Percentiles rank a stretch among this genome's conserved stretches.
phyloP scores from a whole-genome alignment of 2,329 filamentous ascomycete genomes.

The Westerdykella ornata region DNA sequence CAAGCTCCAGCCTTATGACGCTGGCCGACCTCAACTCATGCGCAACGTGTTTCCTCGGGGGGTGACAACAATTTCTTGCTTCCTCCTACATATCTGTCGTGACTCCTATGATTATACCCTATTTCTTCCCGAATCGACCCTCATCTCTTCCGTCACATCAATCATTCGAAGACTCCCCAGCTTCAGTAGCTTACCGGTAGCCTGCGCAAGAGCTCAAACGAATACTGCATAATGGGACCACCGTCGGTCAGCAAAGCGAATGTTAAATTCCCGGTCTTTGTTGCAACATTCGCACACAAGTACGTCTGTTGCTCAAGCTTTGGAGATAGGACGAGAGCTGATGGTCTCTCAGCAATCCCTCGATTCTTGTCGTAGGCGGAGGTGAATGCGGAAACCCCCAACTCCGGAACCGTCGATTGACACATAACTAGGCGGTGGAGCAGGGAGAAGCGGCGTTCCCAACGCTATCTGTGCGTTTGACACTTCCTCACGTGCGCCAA shows the following conservation, averaged over 20 bases:
- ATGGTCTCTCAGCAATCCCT: conserved; percentile 48
- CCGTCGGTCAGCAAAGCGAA: conserved; percentile 53
- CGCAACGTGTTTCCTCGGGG: neutral
- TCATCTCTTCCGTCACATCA: too few species aligned
- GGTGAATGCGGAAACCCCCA: conserved; percentile 69
- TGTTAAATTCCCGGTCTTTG: conserved; percentile 77
- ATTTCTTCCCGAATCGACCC: too few species aligned
- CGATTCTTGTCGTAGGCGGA: conserved; percentile 72
- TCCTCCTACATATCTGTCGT: too few species aligned
- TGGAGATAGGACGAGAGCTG: too few species aligned
- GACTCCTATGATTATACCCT: too few species aligned
- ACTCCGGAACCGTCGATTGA: neutral
- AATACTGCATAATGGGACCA: conserved; percentile 13
- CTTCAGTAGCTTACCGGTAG: too few species aligned
- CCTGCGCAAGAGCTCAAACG: too few species aligned
- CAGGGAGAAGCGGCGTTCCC: conserved; percentile 62
- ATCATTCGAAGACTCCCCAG: too few species aligned
- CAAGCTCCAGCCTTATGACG: neutral
- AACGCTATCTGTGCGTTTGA: conserved; percentile 81
- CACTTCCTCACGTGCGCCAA: conserved; percentile 58
- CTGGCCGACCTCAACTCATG: neutral
- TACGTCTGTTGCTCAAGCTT: neutral
- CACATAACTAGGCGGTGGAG: conserved; percentile 7
- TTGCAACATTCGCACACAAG: conserved; percentile 78
- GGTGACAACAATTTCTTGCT: neutral